phyloP scores from a whole-genome alignment of 768 basidiomycete genomes.

The Tephrocybe sp. region DNA sequence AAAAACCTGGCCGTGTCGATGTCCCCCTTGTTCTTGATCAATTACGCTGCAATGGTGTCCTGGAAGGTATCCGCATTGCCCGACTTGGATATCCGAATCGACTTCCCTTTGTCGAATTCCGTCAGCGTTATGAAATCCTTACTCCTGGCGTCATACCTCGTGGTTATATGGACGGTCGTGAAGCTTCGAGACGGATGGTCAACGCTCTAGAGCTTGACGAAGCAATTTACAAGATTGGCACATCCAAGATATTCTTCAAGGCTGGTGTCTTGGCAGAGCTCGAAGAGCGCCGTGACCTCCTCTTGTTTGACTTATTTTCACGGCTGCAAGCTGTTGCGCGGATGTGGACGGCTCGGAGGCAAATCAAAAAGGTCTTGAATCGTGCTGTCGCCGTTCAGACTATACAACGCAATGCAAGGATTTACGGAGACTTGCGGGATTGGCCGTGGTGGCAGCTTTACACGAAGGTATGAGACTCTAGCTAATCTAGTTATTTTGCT shows the following conservation, averaged over 20 bases:
- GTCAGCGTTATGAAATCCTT: slow-evolving; percentile 94
- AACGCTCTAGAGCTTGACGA: slow-evolving; percentile 87
- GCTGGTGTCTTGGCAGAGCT: slow-evolving; percentile 95
- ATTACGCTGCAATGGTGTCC: slow-evolving; percentile 95
- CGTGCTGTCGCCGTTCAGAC: slow-evolving; percentile 88
- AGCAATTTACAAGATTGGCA: slow-evolving; percentile 84
- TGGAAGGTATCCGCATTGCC: slow-evolving; percentile 98
- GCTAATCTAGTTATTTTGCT: background rate
- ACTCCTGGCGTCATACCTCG: slow-evolving; percentile 91
- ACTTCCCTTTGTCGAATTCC: slow-evolving; percentile 95
- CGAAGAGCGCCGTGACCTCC: slow-evolving; percentile 85
- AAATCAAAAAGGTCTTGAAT: slow-evolving; percentile 93
- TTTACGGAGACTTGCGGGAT: slow-evolving; percentile 86
- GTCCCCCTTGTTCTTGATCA: slow-evolving; percentile 96
- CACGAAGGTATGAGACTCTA: slow-evolving; percentile 62
- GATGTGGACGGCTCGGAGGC: slow-evolving; percentile 83
- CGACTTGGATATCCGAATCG: slow-evolving; percentile 97
- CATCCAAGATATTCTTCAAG: slow-evolving; percentile 99
- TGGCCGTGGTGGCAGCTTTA: slow-evolving; percentile 99
- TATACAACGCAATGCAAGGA: slow-evolving; percentile 90
- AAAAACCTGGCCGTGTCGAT: slow-evolving; percentile 90
- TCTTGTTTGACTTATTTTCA: slow-evolving; percentile 89
- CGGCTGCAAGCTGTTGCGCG: slow-evolving; percentile 84
- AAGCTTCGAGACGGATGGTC: slow-evolving; percentile 91
- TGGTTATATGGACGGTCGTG: slow-evolving; percentile 97